Evolutionary conservation across 2,329 filamentous ascomycete genomes (phyloP).

Genomic region (Aspergillus sp.): DNA sequence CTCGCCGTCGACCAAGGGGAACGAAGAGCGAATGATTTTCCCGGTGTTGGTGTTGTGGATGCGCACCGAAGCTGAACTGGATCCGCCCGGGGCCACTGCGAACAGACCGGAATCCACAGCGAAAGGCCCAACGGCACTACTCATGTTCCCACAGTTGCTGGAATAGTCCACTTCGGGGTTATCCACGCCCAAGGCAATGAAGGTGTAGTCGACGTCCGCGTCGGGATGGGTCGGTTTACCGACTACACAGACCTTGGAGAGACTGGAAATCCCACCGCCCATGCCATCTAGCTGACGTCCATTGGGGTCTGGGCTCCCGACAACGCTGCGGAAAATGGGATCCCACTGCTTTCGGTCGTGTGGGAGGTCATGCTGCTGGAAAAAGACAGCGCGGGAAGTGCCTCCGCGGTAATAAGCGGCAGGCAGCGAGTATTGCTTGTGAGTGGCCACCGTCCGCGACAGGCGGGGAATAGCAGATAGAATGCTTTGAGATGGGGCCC

Average conservation of each 20-base stretch:
- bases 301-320: slow-evolving; percentile 58
- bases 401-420: slow-evolving; percentile 60
- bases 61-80: slow-evolving; percentile 40
- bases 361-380: slow-evolving; percentile 48
- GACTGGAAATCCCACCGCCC: slow-evolving; percentile 59
- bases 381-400: slow-evolving; percentile 60
- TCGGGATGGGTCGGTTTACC: slow-evolving; percentile 41
- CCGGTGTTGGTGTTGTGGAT: slow-evolving; percentile 65
- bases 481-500: neutral
- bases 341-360: slow-evolving; percentile 39
- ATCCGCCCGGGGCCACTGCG: slow-evolving; percentile 4
- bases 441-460: slow-evolving; percentile 1
- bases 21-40: slow-evolving; percentile 54
- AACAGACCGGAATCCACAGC: slow-evolving; percentile 51
- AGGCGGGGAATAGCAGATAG: neutral
- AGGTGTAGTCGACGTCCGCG: slow-evolving; percentile 62
- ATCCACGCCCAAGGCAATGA: slow-evolving; percentile 59
- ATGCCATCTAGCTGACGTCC: slow-evolving; percentile 65
- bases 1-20: slow-evolving; percentile 44
- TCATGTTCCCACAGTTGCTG: slow-evolving; percentile 72
- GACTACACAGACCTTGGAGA: slow-evolving; percentile 64
- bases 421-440: slow-evolving; percentile 31
- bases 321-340: slow-evolving; percentile 49
- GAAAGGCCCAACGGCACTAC: slow-evolving; percentile 57
- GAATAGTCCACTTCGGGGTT: slow-evolving; percentile 55